Evolutionary conservation across 148 eudicot species (phyloP), one percentile per base, ranked within the genome.

Genomic region (Camellia sinensis): DNA sequence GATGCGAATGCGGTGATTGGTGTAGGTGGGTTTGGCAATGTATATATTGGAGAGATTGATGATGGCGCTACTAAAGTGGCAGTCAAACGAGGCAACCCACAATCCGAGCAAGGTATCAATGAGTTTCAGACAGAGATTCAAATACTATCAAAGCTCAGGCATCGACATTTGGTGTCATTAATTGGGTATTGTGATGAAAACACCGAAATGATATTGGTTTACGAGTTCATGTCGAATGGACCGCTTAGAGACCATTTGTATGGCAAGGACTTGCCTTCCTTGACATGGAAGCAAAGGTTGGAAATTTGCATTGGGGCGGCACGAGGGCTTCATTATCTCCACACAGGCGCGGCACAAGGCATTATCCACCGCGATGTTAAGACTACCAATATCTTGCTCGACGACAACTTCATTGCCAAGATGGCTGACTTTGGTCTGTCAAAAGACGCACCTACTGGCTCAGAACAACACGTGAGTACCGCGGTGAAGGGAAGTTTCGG

Each of bases 401-500:
- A 88, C 18, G 91, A 87, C 10, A 73, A 81, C 21, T 83, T 89
- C 19, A 78, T 85, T 0, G 89, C 90, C 3, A 89, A 89, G 54
- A 86, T 89, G 21, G 82, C 91, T 8, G 91, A 89, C 79, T 89
- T 89, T 11, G 91, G 91, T 56, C 79, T 89, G 53, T 87, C 92
- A 0, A 89, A 88, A 64, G 84, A 80, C 5, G 91, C 85, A 0
- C 87, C 92, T 12, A 67, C 69, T 2, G 67, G 85, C 0, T 64
- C 82, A n/a, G 90, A 85, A 9, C 87, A 86, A 43, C 91, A 91
- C 46, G 92, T 89, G 10, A 91, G 94, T 79, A 91, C 92, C 1
- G 89, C 94, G 0, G 91, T 91, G 77, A 95, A 95, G 80, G 98
- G 98, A 1, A 93, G 97, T 57, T 95, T 95, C 45, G 97, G 98